Base-by-base conservation (phyloP, 2,329 filamentous ascomycete species). In the Pestalotiopsis fici region DNA sequence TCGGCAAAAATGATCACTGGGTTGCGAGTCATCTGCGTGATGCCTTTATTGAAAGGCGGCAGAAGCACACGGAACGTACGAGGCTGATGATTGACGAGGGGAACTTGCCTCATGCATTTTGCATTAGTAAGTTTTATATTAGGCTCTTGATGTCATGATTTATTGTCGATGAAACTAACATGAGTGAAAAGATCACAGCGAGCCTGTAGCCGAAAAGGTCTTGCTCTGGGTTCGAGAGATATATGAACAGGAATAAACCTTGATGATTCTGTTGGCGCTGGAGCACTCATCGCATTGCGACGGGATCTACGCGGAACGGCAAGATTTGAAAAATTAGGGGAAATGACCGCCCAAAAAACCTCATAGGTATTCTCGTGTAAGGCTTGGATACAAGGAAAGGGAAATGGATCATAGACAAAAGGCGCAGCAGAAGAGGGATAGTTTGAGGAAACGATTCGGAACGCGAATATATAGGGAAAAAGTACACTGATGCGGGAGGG, bases 1-100 rank as follows among this genome's bases (percentile, higher is more conserved):
- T 90, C 70, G 89, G 85, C 2, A 79, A 84, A 69, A 78, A 85
- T 63, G 89, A 91, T 68, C 84, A 90, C 66, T 91, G 89, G 89
- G 87, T 91, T 1, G 85, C 86, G 2, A 79, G 87, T 60, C 79
- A 83, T 62, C 81, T 83, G 59, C 81, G 89, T 9, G 87, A 90
- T 70, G 82, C 81, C 31, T 86, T 91, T 67, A 87, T 91, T 65
- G 79, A 71, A 55, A 65, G 75, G 64, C 76, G 76, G 74, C 71
- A 70, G 75, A 74, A 76, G 31, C 75, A 78, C 62, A 70, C 70
- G 28, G 81, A 80, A 6, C 78, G 81, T 68, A 83, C 84, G 0
- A 80, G 78, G 66, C 81, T 90, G 62, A 76, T 85, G 39, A 80
- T 91, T 43, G 88, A 90, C 66, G 83, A 88, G 70, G 83, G 82